Percentiles rank a stretch among this genome's conserved stretches.
phyloP scores from a whole-genome alignment of 257 asterid genomes.

The Rauvolfia tetraphylla region DNA sequence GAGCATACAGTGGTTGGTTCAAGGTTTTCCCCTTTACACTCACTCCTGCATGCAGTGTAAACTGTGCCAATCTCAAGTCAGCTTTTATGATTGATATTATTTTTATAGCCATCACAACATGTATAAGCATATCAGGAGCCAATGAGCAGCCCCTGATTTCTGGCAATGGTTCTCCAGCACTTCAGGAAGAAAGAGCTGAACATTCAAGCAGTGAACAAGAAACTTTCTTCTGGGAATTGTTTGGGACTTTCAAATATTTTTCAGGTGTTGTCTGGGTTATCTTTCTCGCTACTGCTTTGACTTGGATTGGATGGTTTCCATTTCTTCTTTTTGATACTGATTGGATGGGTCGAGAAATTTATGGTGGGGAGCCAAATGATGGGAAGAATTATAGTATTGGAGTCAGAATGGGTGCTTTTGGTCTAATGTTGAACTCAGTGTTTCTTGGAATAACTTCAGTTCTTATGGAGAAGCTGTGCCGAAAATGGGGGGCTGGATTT shows the following conservation, averaged over 20 bases:
- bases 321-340: conserved; percentile 82
- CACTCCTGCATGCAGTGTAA: conserved; percentile 57
- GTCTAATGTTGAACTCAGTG: conserved; percentile 79
- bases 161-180: conserved; percentile 22
- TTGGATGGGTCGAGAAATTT: conserved; percentile 94
- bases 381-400: conserved; percentile 58
- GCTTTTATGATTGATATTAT: conserved; percentile 70
- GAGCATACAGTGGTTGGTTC: conserved; percentile 75
- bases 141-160: conserved; percentile 53
- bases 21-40: conserved; percentile 71
- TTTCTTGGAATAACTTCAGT: conserved; percentile 85
- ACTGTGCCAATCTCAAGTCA: conserved; percentile 84
- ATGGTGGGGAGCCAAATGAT: conserved; percentile 81
- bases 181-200: conserved; percentile 34
- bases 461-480: conserved; percentile 79
- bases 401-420: conserved; percentile 84
- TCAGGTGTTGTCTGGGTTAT: conserved; percentile 65
- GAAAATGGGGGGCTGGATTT: conserved; percentile 86
- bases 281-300: conserved; percentile 71
- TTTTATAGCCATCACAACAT: conserved; percentile 57
- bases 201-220: conserved; percentile 52
- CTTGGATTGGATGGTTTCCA: conserved; percentile 92
- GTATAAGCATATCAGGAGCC: conserved; percentile 62
- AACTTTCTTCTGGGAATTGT: conserved; percentile 75
- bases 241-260: conserved; percentile 67